phyloP scores from a whole-genome alignment of 306 rosid species.

The Corylus heterophylla region DNA sequence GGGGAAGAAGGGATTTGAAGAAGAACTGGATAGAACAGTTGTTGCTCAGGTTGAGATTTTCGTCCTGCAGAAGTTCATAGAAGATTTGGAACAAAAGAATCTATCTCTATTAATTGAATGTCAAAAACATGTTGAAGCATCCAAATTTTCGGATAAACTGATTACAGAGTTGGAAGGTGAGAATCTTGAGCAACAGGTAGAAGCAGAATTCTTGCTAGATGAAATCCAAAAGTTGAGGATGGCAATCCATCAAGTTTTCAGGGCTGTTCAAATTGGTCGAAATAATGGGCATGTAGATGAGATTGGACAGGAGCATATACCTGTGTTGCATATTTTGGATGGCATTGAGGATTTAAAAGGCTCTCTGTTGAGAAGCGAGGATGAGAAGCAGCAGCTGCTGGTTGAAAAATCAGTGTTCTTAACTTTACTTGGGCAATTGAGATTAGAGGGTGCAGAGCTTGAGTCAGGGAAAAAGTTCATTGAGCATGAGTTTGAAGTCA shows the following conservation, averaged over 20 bases:
- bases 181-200: slow-evolving; percentile 93
- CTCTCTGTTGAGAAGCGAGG: slow-evolving; percentile 55
- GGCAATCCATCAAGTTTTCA: slow-evolving; percentile 61
- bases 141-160: slow-evolving; percentile 70
- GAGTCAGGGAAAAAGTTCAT: slow-evolving; percentile 44
- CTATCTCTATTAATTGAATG: slow-evolving; percentile 54
- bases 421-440: slow-evolving; percentile 64
- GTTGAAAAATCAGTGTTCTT: slow-evolving; percentile 71
- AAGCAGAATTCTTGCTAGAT: slow-evolving; percentile 69
- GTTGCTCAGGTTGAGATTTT: slow-evolving; percentile 94
- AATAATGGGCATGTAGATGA: slow-evolving; percentile 41
- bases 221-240: slow-evolving; percentile 74
- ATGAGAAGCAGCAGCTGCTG: slow-evolving; percentile 70
- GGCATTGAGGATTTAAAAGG: slow-evolving; percentile 62
- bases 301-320: slow-evolving; percentile 52
- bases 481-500: slow-evolving; percentile 51
- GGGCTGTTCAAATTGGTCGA: slow-evolving; percentile 62
- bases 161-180: slow-evolving; percentile 91
- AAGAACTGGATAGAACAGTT: slow-evolving; percentile 82
- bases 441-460: slow-evolving; percentile 51
- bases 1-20: slow-evolving; percentile 84
- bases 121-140: slow-evolving; percentile 73
- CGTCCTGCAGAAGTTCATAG: slow-evolving; percentile 82
- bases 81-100: slow-evolving; percentile 92
- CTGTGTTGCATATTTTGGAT: slow-evolving; percentile 52